phyloP scores from a whole-genome alignment of 2,329 filamentous ascomycete genomes.

The Pezicula radicicola region DNA sequence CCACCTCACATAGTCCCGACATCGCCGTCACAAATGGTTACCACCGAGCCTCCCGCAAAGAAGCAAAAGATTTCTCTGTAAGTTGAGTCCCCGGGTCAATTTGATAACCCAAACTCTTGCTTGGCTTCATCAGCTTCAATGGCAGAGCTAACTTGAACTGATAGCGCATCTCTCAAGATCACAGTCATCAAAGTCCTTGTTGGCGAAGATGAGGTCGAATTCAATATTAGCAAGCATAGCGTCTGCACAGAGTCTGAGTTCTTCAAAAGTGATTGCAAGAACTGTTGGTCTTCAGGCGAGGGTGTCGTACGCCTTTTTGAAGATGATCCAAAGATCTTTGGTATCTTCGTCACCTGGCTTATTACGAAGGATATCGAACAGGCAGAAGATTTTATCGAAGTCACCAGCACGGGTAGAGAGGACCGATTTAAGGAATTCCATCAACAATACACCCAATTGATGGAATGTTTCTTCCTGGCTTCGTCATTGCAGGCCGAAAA shows the following conservation, averaged over 20 bases:
- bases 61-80: too few species aligned
- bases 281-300: neutral
- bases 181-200: neutral
- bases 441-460: neutral
- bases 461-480: neutral
- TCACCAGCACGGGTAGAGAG: neutral
- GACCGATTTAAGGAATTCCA: too few species aligned
- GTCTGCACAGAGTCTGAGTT: neutral
- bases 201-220: neutral
- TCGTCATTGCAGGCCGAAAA: neutral
- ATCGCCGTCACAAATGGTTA: too few species aligned
- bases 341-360: neutral
- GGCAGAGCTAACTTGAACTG: too few species aligned
- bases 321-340: neutral
- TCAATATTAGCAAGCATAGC: neutral
- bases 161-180: neutral
- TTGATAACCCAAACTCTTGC: too few species aligned
- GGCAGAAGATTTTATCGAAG: constrained; percentile 10
- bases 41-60: too few species aligned
- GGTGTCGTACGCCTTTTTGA: neutral
- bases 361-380: constrained; percentile 48
- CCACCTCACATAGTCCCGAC: too few species aligned
- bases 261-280: neutral
- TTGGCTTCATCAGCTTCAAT: too few species aligned
- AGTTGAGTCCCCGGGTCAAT: too few species aligned